Percentiles rank a stretch among this genome's conserved stretches.
Conservation (phyloP, 129 eudicot species). For the Lactuca sativa region DNA sequence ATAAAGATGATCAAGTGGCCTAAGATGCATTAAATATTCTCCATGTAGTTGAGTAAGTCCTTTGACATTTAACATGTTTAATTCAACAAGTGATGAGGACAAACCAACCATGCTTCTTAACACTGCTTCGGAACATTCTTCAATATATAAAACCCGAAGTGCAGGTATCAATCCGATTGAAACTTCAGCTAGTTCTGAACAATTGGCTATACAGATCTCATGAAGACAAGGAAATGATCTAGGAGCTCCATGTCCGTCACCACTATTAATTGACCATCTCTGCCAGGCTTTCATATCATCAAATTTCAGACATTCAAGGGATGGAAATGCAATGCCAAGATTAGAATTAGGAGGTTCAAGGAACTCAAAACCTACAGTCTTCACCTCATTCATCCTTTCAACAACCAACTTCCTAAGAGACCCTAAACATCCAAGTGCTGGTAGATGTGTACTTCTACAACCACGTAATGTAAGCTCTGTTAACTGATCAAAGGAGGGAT, state of each 20-base stretch:
- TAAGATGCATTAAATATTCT: slow-evolving; percentile 5
- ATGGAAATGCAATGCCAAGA: slow-evolving; percentile 3
- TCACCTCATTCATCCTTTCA: neutral
- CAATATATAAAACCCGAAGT: neutral
- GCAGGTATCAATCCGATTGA: slow-evolving; percentile 8
- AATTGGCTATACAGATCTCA: neutral
- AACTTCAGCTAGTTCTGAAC: slow-evolving; percentile 9
- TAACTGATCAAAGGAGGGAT: neutral
- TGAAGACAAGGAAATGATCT: slow-evolving; percentile 13
- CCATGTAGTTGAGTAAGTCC: slow-evolving; percentile 5
- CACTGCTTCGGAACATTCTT: neutral
- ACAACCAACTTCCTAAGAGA: neutral
- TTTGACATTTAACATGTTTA: neutral
- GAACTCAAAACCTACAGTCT: neutral
- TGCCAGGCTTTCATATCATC: neutral
- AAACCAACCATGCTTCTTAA: slow-evolving; percentile 1
- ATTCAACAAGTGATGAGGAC: neutral
- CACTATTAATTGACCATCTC: slow-evolving; percentile 6
- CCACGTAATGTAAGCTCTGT: slow-evolving; percentile 9
- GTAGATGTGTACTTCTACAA: slow-evolving; percentile 3
- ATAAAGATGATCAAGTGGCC: neutral
- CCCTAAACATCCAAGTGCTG: slow-evolving; percentile 1
- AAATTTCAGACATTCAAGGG: slow-evolving; percentile 9
- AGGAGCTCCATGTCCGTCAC: neutral
- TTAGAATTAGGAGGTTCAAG: neutral